Evolutionary conservation across 2,329 filamentous ascomycete species (phyloP).

Genomic region (Colletotrichum sp.): DNA sequence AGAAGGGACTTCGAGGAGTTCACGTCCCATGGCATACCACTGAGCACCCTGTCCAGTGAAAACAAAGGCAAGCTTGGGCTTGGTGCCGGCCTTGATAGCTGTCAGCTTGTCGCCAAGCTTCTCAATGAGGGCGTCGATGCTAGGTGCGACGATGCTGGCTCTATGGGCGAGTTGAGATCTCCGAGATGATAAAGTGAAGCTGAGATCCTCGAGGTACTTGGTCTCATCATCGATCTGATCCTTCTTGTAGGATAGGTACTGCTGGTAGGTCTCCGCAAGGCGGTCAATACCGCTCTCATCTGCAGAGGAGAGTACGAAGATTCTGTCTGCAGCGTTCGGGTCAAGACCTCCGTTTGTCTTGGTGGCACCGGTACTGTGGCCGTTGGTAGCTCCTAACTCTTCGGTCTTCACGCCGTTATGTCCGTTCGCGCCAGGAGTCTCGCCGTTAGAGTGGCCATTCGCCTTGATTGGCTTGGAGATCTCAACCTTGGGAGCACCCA

Average conservation of each 20-base stretch:
- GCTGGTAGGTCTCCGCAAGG: not conserved
- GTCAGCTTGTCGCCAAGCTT: not conserved
- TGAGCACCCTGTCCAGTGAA: slow-evolving; percentile 31
- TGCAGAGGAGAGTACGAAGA: not conserved
- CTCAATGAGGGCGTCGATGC: not conserved
- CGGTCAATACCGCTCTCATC: not conserved
- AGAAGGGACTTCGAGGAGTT: slow-evolving; percentile 37
- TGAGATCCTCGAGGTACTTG: not conserved
- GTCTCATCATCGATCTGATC: not conserved
- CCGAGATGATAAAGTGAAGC: not conserved
- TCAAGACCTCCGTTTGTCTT: too few relatives aligned
- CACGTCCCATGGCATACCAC: slow-evolving; percentile 22
- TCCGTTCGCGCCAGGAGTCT: not conserved
- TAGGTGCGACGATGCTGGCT: not conserved
- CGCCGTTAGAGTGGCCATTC: not conserved
- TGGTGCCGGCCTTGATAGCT: not conserved
- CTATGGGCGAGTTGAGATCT: not conserved
- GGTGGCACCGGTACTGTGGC: not conserved
- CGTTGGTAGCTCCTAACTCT: not conserved
- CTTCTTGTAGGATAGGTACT: not conserved
- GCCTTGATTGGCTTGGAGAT: not conserved
- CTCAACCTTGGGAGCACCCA: not conserved
- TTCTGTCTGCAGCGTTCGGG: not conserved
- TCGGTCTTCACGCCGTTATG: not conserved
- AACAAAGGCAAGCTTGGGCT: slow-evolving; percentile 10